phyloP scores from a whole-genome alignment of 129 eudicot species.

The Arctium lappa region DNA sequence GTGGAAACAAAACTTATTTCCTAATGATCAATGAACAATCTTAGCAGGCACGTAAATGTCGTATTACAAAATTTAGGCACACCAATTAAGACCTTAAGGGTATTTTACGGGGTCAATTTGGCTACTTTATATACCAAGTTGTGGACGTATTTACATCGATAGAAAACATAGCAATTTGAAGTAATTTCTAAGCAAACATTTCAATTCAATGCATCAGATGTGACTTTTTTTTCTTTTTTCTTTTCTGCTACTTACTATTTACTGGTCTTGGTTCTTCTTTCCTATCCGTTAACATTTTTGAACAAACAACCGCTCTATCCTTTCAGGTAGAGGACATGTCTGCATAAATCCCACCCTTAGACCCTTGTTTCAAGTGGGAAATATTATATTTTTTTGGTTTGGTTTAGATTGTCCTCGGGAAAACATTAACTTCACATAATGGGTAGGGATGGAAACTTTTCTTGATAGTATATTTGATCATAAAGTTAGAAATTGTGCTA shows the following conservation, averaged over 20 bases:
- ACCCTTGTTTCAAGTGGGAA: not conserved
- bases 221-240: not conserved
- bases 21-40: not conserved
- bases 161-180: not conserved
- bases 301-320: not conserved
- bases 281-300: not conserved
- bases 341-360: not conserved
- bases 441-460: no score
- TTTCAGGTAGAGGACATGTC: not conserved
- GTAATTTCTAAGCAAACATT: not conserved
- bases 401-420: not conserved
- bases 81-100: not conserved
- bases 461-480: not conserved
- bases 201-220: not conserved
- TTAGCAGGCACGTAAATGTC: not conserved
- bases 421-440: no score
- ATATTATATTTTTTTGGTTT: not conserved
- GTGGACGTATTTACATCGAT: not conserved
- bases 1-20: not conserved
- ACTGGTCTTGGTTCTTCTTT: not conserved
- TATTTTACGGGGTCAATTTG: not conserved
- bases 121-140: not conserved
- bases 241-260: not conserved
- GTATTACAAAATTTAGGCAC: not conserved
- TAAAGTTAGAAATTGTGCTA: not conserved